phyloP scores from a whole-genome alignment of 2,329 filamentous ascomycete genomes.

The Neurospora sp. region DNA sequence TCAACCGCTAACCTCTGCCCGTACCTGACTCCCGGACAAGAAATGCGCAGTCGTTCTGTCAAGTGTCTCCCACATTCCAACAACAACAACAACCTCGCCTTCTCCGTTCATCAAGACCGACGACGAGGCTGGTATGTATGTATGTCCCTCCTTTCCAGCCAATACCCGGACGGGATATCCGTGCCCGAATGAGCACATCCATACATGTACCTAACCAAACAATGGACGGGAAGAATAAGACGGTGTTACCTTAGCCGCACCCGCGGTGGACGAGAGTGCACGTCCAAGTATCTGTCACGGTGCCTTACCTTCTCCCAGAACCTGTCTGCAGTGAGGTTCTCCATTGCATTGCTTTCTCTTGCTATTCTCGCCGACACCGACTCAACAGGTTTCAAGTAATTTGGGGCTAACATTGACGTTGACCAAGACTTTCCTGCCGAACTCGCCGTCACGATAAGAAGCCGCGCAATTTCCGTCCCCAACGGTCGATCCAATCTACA shows the following conservation, averaged over 20 bases:
- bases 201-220: background rate
- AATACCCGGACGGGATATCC: background rate
- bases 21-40: conserved; percentile 3
- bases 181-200: background rate
- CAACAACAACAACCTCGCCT: conserved; percentile 8
- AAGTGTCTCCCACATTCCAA: conserved; percentile 19
- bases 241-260: background rate
- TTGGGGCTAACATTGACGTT: background rate
- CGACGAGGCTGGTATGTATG: conserved; percentile 16
- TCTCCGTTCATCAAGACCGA: conserved; percentile 18
- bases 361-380: background rate
- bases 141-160: background rate
- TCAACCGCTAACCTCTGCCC: background rate
- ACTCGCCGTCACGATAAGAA: background rate
- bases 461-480: background rate
- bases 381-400: background rate
- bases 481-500: conserved; percentile 5
- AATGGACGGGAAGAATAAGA: background rate
- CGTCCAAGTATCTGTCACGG: background rate
- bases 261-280: background rate
- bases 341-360: background rate
- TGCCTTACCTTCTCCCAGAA: background rate
- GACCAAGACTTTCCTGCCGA: background rate
- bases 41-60: conserved; percentile 21
- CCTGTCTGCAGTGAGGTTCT: background rate